Evolutionary conservation across 495 filamentous ascomycete species (phyloP).

Genomic region (Lasiosphaeria ovina): DNA sequence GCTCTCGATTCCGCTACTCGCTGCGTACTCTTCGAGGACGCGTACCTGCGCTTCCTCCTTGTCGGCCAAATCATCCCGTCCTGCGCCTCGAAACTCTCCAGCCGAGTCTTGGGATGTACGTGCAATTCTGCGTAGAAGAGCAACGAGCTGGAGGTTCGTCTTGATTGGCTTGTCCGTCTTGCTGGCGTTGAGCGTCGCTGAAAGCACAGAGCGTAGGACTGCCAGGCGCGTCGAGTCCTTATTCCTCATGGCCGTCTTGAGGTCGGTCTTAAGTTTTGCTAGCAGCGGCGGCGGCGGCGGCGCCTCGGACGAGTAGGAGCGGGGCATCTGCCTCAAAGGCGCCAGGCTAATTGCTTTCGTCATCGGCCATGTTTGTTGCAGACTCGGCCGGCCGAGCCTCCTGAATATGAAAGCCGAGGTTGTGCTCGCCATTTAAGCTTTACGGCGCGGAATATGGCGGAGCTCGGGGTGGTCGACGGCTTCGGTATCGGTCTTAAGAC

Average conservation of each 20-base stretch:
- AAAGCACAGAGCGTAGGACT: slow-evolving; percentile 54
- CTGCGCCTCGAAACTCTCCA: slow-evolving; percentile 48
- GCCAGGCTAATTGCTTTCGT: slow-evolving; percentile 9
- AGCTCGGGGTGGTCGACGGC: not conserved
- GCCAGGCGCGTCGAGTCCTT: slow-evolving; percentile 55
- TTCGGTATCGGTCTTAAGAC: not conserved
- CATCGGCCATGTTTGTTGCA: slow-evolving; percentile 9
- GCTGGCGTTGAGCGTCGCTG: slow-evolving; percentile 54
- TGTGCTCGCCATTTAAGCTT: slow-evolving; percentile 7
- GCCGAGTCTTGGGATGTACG: slow-evolving; percentile 40
- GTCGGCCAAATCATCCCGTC: slow-evolving; percentile 52
- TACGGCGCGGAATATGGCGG: not conserved
- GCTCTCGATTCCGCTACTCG: slow-evolving; percentile 40
- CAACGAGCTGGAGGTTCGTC: slow-evolving; percentile 56
- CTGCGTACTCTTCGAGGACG: slow-evolving; percentile 50
- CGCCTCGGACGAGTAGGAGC: slow-evolving; percentile 38
- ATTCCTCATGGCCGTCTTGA: slow-evolving; percentile 59
- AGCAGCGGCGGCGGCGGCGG: slow-evolving; percentile 42
- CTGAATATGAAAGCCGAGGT: not conserved
- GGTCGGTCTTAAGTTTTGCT: slow-evolving; percentile 50
- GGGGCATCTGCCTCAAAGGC: slow-evolving; percentile 11
- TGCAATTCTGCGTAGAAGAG: slow-evolving; percentile 48
- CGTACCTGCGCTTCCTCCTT: slow-evolving; percentile 51
- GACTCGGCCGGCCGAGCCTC: not conserved
- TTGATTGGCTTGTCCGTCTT: slow-evolving; percentile 54